phyloP scores from a whole-genome alignment of 1,284 basidiomycete genomes.

The Austropuccinia psidii region DNA sequence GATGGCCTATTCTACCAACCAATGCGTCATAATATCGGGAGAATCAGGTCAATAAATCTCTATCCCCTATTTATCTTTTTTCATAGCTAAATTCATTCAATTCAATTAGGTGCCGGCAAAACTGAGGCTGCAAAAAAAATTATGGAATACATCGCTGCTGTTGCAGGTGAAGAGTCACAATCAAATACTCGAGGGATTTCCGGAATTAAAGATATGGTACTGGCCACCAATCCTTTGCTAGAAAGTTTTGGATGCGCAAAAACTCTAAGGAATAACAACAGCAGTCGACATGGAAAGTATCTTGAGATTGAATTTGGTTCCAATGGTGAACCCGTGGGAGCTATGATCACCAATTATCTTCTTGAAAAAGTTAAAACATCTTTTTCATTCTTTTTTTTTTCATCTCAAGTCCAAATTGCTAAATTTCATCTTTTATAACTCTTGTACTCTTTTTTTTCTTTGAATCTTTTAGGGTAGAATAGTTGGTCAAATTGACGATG shows the following conservation, averaged over 20 bases:
- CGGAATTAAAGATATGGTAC: constrained; percentile 99
- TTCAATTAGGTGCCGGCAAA: constrained; percentile 69
- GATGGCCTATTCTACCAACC: constrained; percentile 98
- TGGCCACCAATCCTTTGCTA: constrained; percentile 93
- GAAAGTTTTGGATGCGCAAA: constrained; percentile 99
- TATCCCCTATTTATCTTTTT: constrained; percentile 42
- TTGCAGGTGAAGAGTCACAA: constrained; percentile 64
- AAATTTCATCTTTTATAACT: neutral
- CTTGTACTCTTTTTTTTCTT: neutral
- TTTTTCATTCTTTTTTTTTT: neutral
- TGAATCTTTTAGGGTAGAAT: constrained; percentile 63
- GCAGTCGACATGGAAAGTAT: constrained; percentile 98
- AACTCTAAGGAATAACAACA: constrained; percentile 97
- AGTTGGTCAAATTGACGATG: constrained; percentile 90
- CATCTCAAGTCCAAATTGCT: neutral
- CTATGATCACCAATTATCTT: constrained; percentile 97
- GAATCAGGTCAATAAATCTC: constrained; percentile 57
- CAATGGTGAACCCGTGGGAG: constrained; percentile 86
- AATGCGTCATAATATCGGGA: constrained; percentile 99
- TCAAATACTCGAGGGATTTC: constrained; percentile 66
- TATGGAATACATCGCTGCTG: constrained; percentile 99
- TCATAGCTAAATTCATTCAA: constrained; percentile 44
- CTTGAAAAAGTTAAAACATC: constrained; percentile 66
- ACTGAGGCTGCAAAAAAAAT: constrained; percentile 96
- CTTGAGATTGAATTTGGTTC: constrained; percentile 98